Percentiles rank a stretch among this genome's conserved stretches.
phyloP scores from a whole-genome alignment of 441 rosid genomes.

The Syzygium malaccense region DNA sequence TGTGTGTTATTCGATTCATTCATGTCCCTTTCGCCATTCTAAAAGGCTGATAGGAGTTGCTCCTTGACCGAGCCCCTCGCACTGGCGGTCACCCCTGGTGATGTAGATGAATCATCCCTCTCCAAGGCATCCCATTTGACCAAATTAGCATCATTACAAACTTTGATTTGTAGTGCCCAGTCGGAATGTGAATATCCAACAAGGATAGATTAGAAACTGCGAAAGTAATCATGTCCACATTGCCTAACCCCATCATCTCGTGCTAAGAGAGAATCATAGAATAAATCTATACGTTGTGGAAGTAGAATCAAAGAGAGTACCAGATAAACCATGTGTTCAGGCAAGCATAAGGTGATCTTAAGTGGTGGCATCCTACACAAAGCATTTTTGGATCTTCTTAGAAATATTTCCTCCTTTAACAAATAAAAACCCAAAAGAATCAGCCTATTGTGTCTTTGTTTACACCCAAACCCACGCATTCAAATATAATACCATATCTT shows the following conservation, averaged over 20 bases:
- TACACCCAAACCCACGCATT: neutral
- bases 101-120: neutral
- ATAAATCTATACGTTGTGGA: neutral
- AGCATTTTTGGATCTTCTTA: neutral
- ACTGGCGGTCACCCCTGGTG: no score
- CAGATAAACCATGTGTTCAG: neutral
- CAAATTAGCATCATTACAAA: neutral
- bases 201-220: neutral
- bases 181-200: neutral
- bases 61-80: neutral
- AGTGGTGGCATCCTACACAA: neutral
- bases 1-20: neutral
- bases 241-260: neutral
- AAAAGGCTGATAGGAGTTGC: neutral
- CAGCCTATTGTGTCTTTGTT: neutral
- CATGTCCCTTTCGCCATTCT: neutral
- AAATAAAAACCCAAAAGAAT: neutral
- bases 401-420: neutral
- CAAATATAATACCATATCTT: neutral
- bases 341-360: neutral
- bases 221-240: neutral
- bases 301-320: neutral
- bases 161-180: neutral
- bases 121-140: neutral
- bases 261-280: neutral